These are phyloP conservation scores for Penicillium sp. DNA, from an alignment of 2,329 filamentous ascomycete species.

Conservation along the genomic window DNA sequence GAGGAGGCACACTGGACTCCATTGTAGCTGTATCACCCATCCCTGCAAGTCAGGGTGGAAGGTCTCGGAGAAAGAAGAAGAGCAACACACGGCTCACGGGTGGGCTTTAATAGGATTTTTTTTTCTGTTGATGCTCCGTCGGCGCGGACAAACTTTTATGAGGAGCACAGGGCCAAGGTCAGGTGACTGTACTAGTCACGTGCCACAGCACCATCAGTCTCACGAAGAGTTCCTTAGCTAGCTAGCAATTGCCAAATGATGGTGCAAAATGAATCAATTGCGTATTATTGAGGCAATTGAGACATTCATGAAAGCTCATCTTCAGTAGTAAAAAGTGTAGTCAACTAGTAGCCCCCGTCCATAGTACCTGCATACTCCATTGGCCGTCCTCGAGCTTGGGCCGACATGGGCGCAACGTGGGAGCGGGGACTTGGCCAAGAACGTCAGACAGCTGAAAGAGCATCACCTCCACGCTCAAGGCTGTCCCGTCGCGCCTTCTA, in stretches of 20 bases:
- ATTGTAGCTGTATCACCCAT: slow-evolving; percentile 21
- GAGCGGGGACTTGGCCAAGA: slow-evolving; percentile 15
- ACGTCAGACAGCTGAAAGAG: slow-evolving; percentile 24
- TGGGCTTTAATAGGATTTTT: slow-evolving; percentile 24
- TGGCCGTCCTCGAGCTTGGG: neutral
- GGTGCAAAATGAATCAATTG: neutral
- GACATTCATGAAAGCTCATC: neutral
- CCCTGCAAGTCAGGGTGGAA: slow-evolving; percentile 15
- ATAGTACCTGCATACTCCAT: neutral
- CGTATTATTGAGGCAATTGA: too few species aligned
- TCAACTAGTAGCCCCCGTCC: neutral
- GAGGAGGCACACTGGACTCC: slow-evolving; percentile 13
- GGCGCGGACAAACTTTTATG: slow-evolving; percentile 23
- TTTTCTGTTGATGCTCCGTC: slow-evolving; percentile 21
- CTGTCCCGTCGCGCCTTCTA: slow-evolving; percentile 15
- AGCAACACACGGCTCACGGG: neutral
- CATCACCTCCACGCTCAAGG: slow-evolving; percentile 22
- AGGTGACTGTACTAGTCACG: slow-evolving; percentile 5
- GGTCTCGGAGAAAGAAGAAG: slow-evolving; percentile 3
- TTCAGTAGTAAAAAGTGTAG: neutral
- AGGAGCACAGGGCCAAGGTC: neutral
- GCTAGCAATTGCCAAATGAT: neutral
- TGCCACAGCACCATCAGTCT: neutral
- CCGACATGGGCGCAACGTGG: neutral
- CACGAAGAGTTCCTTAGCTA: too few species aligned